phyloP scores from a whole-genome alignment of 371 early-diverging fungal species.

The Antonospora locustae region DNA sequence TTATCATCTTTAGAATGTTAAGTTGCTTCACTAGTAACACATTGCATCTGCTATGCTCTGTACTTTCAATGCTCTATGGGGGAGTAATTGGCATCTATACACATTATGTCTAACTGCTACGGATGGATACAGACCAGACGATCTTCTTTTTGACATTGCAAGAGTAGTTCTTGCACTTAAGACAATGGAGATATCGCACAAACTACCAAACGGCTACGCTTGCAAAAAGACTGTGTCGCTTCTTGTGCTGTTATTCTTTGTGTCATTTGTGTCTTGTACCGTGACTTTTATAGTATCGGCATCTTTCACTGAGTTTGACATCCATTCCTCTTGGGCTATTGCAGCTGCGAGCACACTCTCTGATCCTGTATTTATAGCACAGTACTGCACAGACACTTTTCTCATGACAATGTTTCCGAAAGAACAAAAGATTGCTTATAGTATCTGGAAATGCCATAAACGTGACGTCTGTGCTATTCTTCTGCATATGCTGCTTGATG shows the following conservation, averaged over 20 bases:
- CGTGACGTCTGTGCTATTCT: too few relatives aligned
- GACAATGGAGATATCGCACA: conserved; percentile 48
- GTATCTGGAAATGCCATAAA: too few relatives aligned
- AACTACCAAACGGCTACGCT: conserved; percentile 44
- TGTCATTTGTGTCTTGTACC: conserved; percentile 44
- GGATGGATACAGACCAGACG: conserved; percentile 10
- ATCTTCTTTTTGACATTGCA: conserved; percentile 46
- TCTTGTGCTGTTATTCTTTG: conserved; percentile 31
- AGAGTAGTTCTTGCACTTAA: conserved; percentile 49
- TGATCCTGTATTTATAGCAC: too few relatives aligned
- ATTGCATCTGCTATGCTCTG: conserved; percentile 46
- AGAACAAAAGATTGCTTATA: too few relatives aligned
- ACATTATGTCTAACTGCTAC: conserved; percentile 28
- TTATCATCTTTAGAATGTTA: conserved; percentile 49
- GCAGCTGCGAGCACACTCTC: too few relatives aligned
- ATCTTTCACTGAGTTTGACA: too few relatives aligned
- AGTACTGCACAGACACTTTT: too few relatives aligned
- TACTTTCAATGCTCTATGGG: conserved; percentile 45
- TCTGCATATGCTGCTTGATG: too few relatives aligned
- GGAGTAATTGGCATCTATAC: conserved; percentile 28
- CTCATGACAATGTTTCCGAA: too few relatives aligned
- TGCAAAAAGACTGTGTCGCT: conserved; percentile 33
- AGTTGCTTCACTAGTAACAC: conserved; percentile 45
- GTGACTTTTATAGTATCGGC: too few relatives aligned
- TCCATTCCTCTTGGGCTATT: too few relatives aligned